Base-by-base conservation (phyloP, 129 eudicot genomes). In the Tanacetum coccineum region DNA sequence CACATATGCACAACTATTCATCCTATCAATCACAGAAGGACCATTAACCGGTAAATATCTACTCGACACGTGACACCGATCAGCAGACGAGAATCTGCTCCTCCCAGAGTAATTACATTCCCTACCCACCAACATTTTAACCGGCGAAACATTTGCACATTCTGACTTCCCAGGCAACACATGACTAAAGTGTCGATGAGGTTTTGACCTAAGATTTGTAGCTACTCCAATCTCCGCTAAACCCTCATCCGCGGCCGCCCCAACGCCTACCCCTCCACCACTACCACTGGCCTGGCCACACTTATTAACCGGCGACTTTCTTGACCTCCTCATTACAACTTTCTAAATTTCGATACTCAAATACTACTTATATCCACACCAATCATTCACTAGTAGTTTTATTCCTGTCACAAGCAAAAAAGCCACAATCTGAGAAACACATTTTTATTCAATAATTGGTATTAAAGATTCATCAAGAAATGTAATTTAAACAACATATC, bases 101-200 rank as follows among this genome's bases (percentile, higher is more conserved):
- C 88, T 86, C 51, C 96, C 88, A n/a, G 80, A 79, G 72, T 71
- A 83, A 70, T 91, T 91, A 61, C 81, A 69, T 64, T 91, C 97
- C 58, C 97, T 76, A 6, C 87, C 87, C 1, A 59, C 78, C 83
- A 91, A 62, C 97, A 91, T 85, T 68, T 83, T 70, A 30, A 87
- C 90, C 0, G 97, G 87, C 12, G 96, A 87, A 78, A 91, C 51
- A 3, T 81, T 88, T 11, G 77, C 14, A 22, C 18, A 74, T 59
- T 21, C 82, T 3, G 77, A 73, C 66, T 82, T 81, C 4, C 87
- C 87, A 0, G 90, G 91, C 58, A 76, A 45, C 9, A 72, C 68
- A 28, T 76, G 66, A 70, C 78, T 81, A 57, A 83, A 70, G 10
- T 50, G 81, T 64, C 70, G 65, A 64, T 81, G 80, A 13, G 97